Percentiles rank a stretch among this genome's conserved stretches.
phyloP scores from a whole-genome alignment of 495 filamentous ascomycete genomes.

The Cercophora newfieldiana region DNA sequence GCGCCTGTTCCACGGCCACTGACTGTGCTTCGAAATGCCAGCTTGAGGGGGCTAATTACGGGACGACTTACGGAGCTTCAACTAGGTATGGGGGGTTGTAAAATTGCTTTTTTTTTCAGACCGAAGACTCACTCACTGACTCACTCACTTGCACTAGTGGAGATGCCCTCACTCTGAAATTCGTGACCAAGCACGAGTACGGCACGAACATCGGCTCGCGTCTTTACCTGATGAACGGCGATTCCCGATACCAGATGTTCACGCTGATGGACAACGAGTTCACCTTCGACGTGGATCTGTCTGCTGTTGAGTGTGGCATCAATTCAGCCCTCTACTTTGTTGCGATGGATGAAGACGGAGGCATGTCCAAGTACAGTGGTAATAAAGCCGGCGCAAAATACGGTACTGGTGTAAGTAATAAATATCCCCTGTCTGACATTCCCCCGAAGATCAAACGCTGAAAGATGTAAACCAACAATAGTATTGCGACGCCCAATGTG shows the following conservation, averaged over 20 bases:
- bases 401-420: constrained; percentile 41
- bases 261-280: constrained; percentile 54
- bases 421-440: neutral
- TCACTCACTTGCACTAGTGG: too few relatives aligned
- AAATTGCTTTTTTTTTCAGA: too few relatives aligned
- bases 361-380: constrained; percentile 41
- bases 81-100: too few relatives aligned
- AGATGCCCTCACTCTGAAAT: constrained; percentile 42
- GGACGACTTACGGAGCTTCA: constrained; percentile 39
- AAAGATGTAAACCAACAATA: neutral
- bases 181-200: constrained; percentile 50
- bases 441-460: neutral
- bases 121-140: too few relatives aligned
- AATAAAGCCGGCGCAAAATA: constrained; percentile 59
- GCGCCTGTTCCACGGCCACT: constrained; percentile 32
- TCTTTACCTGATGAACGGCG: constrained; percentile 51
- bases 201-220: constrained; percentile 49
- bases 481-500: constrained; percentile 59
- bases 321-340: constrained; percentile 58
- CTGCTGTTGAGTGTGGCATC: constrained; percentile 47
- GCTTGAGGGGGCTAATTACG: constrained; percentile 47
- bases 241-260: constrained; percentile 54
- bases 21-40: constrained; percentile 46
- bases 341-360: constrained; percentile 55
- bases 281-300: constrained; percentile 57